These are phyloP conservation scores for Huiozyma sinensis DNA, from an alignment of 805 yeast species.

Conservation along the genomic window DNA sequence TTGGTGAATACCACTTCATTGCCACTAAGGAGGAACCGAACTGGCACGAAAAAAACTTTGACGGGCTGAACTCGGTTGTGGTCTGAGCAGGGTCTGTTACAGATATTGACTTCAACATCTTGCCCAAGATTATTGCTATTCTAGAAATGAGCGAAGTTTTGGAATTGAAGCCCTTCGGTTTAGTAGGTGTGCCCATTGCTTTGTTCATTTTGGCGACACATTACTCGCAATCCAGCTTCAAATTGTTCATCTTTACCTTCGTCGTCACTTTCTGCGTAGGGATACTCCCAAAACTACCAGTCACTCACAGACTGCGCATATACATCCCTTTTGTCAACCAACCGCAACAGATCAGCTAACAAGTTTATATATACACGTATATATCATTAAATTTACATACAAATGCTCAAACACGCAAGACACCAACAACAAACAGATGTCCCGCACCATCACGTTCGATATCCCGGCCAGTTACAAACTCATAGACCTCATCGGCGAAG, in stretches of 20 bases:
- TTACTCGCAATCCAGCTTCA: slow-evolving; percentile 74
- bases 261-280: slow-evolving; percentile 67
- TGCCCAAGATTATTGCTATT: slow-evolving; percentile 21
- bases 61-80: slow-evolving; percentile 37
- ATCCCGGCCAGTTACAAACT: slow-evolving; percentile 54
- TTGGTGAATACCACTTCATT: slow-evolving; percentile 48
- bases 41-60: slow-evolving; percentile 30
- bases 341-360: slow-evolving; percentile 27
- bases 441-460: slow-evolving; percentile 49
- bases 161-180: slow-evolving; percentile 10
- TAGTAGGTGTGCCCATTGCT: slow-evolving; percentile 68
- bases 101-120: slow-evolving; percentile 30
- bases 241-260: slow-evolving; percentile 68
- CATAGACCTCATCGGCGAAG: slow-evolving; percentile 58
- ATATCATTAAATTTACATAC: not conserved
- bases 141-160: slow-evolving; percentile 12
- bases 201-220: slow-evolving; percentile 82
- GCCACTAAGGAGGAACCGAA: no score
- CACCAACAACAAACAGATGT: slow-evolving; percentile 10
- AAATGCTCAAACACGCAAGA: slow-evolving; percentile 9
- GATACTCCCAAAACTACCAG: slow-evolving; percentile 85
- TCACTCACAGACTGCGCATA: slow-evolving; percentile 68
- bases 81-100: slow-evolving; percentile 38
- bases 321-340: slow-evolving; percentile 39
- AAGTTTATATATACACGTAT: not conserved